Evolutionary conservation across 345 rosid genomes (phyloP).

Genomic region (Dipteronia dyeriana): DNA sequence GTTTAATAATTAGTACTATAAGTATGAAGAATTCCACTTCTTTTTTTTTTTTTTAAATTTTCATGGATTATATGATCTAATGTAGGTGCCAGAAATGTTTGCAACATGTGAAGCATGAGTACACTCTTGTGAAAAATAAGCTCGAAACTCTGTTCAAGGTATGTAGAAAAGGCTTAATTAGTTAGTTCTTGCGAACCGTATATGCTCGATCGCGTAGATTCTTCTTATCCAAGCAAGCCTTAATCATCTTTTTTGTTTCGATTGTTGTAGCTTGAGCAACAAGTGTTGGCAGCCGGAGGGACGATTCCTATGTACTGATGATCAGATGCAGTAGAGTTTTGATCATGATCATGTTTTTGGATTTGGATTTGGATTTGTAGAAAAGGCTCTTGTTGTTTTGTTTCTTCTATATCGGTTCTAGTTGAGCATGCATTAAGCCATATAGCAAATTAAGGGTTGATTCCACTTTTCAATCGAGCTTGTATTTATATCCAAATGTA

Average conservation of each 20-base stretch:
- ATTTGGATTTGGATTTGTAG: constrained; percentile 16
- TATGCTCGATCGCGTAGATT: not conserved
- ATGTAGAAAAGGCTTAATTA: not conserved
- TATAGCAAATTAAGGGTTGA: constrained; percentile 13
- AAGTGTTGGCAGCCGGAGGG: constrained; percentile 53
- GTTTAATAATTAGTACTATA: not conserved
- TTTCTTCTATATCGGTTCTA: constrained; percentile 3
- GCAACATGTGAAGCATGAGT: constrained; percentile 62
- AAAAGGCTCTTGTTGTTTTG: constrained; percentile 10
- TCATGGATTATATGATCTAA: constrained; percentile 4
- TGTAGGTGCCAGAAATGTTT: constrained; percentile 61
- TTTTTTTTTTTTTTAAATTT: not conserved
- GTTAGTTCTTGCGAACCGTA: not conserved
- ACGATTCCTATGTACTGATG: constrained; percentile 34
- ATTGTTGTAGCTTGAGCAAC: constrained; percentile 53
- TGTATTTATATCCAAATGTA: constrained; percentile 19
- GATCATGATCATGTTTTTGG: constrained; percentile 14
- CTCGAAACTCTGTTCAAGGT: constrained; percentile 64
- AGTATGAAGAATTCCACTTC: not conserved
- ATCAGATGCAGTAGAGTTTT: not conserved
- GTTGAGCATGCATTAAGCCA: constrained; percentile 17
- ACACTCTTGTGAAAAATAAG: constrained; percentile 49
- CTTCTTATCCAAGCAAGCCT: not conserved
- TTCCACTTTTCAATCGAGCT: constrained; percentile 21
- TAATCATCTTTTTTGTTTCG: constrained; percentile 2